phyloP scores from a whole-genome alignment of 306 rosid species.

The Gillenia trifoliata region DNA sequence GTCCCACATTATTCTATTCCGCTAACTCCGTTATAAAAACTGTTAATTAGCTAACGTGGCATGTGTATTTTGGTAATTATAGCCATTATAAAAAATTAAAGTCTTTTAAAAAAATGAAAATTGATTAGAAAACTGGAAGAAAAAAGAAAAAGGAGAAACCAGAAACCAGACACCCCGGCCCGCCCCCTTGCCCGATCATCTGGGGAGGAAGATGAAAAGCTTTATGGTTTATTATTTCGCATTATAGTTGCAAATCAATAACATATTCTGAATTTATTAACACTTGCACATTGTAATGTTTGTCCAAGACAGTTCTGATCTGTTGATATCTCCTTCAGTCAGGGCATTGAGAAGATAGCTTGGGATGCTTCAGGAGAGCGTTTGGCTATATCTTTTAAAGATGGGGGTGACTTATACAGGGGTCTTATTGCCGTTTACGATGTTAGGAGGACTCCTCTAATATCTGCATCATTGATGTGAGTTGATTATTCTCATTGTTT shows the following conservation, averaged over 20 bases:
- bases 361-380: constrained; percentile 99
- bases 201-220: too few relatives aligned
- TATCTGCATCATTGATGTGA: constrained; percentile 80
- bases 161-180: too few relatives aligned
- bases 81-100: too few relatives aligned
- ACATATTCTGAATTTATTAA: not conserved
- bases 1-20: too few relatives aligned
- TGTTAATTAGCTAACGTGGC: too few relatives aligned
- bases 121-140: too few relatives aligned
- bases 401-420: constrained; percentile 58
- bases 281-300: not conserved
- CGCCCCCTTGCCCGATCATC: too few relatives aligned
- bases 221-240: not conserved
- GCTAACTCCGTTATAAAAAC: too few relatives aligned
- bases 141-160: too few relatives aligned
- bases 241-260: not conserved
- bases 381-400: constrained; percentile 79
- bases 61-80: too few relatives aligned
- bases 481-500: constrained; percentile 27
- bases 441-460: constrained; percentile 65
- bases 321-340: constrained; percentile 48
- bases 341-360: constrained; percentile 79
- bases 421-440: constrained; percentile 91
- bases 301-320: not conserved
- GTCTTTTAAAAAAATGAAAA: too few relatives aligned